These are phyloP conservation scores for Diplodia sapinea DNA, from an alignment of 2,329 filamentous ascomycete genomes.

Conservation along the genomic window DNA sequence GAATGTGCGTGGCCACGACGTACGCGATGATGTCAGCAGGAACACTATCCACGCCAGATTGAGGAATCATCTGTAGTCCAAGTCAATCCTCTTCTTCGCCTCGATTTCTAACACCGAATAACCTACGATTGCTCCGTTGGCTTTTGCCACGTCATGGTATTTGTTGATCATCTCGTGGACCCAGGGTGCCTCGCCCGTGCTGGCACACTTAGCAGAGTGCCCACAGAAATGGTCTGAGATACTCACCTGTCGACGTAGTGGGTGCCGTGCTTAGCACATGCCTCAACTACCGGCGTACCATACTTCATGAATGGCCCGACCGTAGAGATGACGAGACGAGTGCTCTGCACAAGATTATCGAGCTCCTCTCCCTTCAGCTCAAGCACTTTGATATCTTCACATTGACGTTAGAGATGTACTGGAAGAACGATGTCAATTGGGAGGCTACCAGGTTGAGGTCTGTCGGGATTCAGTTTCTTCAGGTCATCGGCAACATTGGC, in stretches of 20 bases:
- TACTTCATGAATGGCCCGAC: slow-evolving; percentile 69
- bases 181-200: slow-evolving; percentile 70
- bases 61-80: slow-evolving; percentile 60
- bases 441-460: slow-evolving; percentile 68
- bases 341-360: slow-evolving; percentile 59
- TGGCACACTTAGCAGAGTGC: slow-evolving; percentile 34
- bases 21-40: slow-evolving; percentile 64
- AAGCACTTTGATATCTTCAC: slow-evolving; percentile 48
- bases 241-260: slow-evolving; percentile 68
- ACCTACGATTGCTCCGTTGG: slow-evolving; percentile 64
- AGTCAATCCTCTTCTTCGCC: neutral
- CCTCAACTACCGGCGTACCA: slow-evolving; percentile 68
- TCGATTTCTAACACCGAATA: neutral
- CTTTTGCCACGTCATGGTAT: slow-evolving; percentile 65
- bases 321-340: slow-evolving; percentile 64
- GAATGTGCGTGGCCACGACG: slow-evolving; percentile 60
- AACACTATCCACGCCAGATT: slow-evolving; percentile 66
- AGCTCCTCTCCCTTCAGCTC: slow-evolving; percentile 56
- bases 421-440: neutral
- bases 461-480: slow-evolving; percentile 70
- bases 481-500: slow-evolving; percentile 70
- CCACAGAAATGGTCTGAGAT: neutral
- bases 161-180: slow-evolving; percentile 66
- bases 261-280: slow-evolving; percentile 68
- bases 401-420: neutral